These are phyloP conservation scores for Coniosporium apollinis DNA, from an alignment of 495 filamentous ascomycete species.

Conservation along the genomic window DNA sequence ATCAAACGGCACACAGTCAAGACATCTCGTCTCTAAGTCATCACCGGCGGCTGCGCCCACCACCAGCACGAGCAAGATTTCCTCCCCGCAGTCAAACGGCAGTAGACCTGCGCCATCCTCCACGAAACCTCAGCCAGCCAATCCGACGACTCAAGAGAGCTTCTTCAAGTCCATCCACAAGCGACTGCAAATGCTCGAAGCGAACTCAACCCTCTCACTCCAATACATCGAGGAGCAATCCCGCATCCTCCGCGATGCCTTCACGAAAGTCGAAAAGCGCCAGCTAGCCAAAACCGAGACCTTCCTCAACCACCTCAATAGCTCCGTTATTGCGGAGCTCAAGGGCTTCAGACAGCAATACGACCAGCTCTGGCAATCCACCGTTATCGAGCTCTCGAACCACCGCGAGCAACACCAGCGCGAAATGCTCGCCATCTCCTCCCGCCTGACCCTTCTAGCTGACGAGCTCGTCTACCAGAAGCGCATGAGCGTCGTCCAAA, in stretches of 20 bases:
- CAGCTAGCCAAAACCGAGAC: conserved; percentile 67
- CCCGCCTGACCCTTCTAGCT: conserved; percentile 69
- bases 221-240: conserved; percentile 97
- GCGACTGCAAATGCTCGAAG: conserved; percentile 74
- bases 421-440: conserved; percentile 65
- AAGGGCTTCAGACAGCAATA: conserved; percentile 68
- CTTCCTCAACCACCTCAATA: conserved; percentile 72
- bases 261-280: conserved; percentile 74
- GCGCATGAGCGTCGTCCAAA: conserved; percentile 79
- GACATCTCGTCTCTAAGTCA: too few species aligned
- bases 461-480: conserved; percentile 96
- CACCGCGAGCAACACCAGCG: conserved; percentile 65
- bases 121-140: conserved; percentile 40
- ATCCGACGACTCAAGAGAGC: conserved; percentile 80
- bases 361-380: conserved; percentile 91
- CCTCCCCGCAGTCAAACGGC: too few species aligned
- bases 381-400: conserved; percentile 76
- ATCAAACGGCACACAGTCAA: too few species aligned
- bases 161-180: conserved; percentile 97
- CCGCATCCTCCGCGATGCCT: conserved; percentile 74
- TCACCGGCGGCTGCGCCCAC: too few species aligned
- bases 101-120: conserved; percentile 24
- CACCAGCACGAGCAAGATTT: too few species aligned
- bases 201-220: conserved; percentile 80
- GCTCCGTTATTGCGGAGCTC: conserved; percentile 72